Conservation (phyloP, 345 rosid genomes). For the Abelmoschus esculentus region DNA sequence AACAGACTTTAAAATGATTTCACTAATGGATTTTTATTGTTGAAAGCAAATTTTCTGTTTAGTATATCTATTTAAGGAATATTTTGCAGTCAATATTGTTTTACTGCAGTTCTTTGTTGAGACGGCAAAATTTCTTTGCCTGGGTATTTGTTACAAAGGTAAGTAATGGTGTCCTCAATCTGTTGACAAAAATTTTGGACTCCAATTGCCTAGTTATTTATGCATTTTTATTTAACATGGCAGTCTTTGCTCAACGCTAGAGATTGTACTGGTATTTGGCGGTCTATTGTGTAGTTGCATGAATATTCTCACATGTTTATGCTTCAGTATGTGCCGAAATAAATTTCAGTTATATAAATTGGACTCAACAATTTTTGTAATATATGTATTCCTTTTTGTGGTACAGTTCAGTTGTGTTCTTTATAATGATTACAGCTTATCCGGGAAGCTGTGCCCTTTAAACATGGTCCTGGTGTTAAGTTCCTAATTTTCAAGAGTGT, state of each 20-base stretch:
- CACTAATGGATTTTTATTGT: background rate
- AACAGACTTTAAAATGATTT: background rate
- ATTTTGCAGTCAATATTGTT: background rate
- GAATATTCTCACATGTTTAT: background rate
- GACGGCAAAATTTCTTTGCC: background rate
- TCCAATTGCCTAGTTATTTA: background rate
- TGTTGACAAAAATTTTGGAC: background rate
- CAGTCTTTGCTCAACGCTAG: background rate
- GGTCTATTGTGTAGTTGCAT: background rate
- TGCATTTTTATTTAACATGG: background rate
- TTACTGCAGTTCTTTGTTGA: background rate
- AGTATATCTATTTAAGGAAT: background rate
- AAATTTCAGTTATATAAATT: background rate
- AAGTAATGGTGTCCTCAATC: slow-evolving; percentile 1
- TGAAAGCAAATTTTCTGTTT: background rate
- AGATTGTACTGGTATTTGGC: background rate
- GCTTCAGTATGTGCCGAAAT: background rate
- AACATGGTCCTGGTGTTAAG: background rate
- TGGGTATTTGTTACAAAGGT: background rate
- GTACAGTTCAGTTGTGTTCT: slow-evolving; percentile 3
- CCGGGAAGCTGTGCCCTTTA: background rate
- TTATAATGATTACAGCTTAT: background rate
- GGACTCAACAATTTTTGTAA: background rate
- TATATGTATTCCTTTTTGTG: background rate
- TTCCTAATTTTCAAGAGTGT: background rate